Base-by-base conservation (phyloP, 345 rosid species). In the Acer yangbiense region DNA sequence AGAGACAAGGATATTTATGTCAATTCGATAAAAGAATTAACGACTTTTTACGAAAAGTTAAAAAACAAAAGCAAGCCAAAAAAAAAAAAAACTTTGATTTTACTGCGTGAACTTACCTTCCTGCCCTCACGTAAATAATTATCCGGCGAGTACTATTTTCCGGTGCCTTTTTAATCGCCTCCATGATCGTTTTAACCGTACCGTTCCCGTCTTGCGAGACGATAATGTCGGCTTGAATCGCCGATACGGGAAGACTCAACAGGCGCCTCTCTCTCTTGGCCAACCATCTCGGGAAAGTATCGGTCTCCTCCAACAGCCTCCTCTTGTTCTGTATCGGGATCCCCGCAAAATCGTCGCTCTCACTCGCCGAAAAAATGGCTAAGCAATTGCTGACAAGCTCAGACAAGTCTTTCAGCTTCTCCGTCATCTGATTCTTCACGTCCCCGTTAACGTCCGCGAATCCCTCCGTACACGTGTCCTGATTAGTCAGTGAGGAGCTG, bases 401-500 rank as follows among this genome's bases (percentile, higher is more conserved):
- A 23, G 99, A 88, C 63, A 96, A 82, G 79, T 96, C 94, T 90
- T 80, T 88, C 70, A 94, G 9, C 80, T 79, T 84, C 39, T 35
- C 76, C 17, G 86, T 7, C 89, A 96, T 84, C 88, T 87, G 93
- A 66, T 86, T 79, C 80, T 91, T 96, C 75, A 89, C 95, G 35
- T 77, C 55, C n/a, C 89, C 92, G 20, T 79, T 79, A 54, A 85
- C 82, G 54, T 76, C 95, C 25, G 78, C 87, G 46, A 96, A 90
- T 27, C 99, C 99, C 41, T 96, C 99, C 9, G 85, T 46, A 58
- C 99, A 96, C 68, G 99, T 96, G 89, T 96, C 99, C 10, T 94
- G 98, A 67, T 96, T 94, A 1, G 98, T 96, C 73, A 96, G 54
- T 57, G 99, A 92, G 0, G 97, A 81, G 88, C 99, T 96, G 21